These are phyloP conservation scores for Anisodus tanguticus DNA, from an alignment of 257 asterid species.

Conservation along the genomic window DNA sequence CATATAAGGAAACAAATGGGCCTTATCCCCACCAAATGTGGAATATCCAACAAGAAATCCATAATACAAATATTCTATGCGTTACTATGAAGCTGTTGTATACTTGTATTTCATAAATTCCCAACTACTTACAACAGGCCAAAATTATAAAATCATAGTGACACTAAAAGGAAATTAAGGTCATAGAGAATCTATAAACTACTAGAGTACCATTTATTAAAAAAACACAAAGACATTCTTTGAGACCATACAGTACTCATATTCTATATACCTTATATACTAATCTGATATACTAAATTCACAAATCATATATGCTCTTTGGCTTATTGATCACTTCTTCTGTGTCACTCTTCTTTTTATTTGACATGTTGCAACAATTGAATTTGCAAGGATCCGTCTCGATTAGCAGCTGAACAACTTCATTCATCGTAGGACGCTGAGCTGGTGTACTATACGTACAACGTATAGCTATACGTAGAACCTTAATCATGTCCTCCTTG, in stretches of 20 bases:
- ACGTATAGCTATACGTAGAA: conserved; percentile 72
- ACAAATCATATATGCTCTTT: conserved; percentile 34
- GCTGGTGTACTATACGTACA: conserved; percentile 74
- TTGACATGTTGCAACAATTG: conserved; percentile 29
- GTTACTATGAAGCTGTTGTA: conserved; percentile 46
- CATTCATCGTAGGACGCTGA: conserved; percentile 81
- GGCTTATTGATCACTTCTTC: conserved; percentile 35
- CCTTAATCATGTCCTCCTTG: conserved; percentile 85
- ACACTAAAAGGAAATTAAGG: conserved; percentile 23
- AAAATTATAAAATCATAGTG: conserved; percentile 33
- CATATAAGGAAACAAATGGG: neutral
- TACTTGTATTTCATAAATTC: conserved; percentile 29
- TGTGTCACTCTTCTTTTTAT: conserved; percentile 21
- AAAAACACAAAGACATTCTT: conserved; percentile 23
- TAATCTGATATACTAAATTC: conserved; percentile 28
- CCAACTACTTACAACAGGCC: conserved; percentile 45
- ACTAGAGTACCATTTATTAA: conserved; percentile 29
- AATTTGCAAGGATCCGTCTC: conserved; percentile 42
- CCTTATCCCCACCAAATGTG: neutral
- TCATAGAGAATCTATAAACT: conserved; percentile 34
- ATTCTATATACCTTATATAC: conserved; percentile 35
- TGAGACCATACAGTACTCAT: conserved; percentile 24
- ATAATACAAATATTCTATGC: conserved; percentile 40
- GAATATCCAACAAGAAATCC: conserved; percentile 18
- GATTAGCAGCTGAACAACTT: conserved; percentile 70